A percentile compares a stretch with the other conserved stretches of the same genome.
These are phyloP conservation scores for Plasmodium billcollinsi DNA, from an alignment of 169 alveolate genomes.

Conservation along the genomic window DNA sequence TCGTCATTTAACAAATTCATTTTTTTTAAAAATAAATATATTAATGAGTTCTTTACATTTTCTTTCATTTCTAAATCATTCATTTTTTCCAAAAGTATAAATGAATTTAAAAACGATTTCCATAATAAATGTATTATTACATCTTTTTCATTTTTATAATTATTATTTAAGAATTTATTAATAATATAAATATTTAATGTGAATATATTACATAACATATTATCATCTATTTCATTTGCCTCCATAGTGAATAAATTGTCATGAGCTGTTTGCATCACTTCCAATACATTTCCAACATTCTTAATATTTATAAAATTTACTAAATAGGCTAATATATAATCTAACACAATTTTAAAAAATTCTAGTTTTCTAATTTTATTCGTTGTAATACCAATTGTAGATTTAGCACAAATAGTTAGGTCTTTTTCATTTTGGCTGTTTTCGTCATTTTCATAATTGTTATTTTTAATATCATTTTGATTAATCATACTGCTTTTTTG, in stretches of 20 bases:
- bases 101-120: constrained; percentile 50
- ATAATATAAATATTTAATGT: constrained; percentile 35
- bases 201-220: constrained; percentile 18
- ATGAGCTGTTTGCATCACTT: constrained; percentile 25
- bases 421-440: neutral
- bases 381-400: neutral
- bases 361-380: neutral
- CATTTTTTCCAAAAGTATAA: constrained; percentile 26
- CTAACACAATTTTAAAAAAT: constrained; percentile 18
- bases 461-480: neutral
- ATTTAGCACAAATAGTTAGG: neutral
- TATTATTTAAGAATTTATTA: constrained; percentile 28
- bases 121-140: constrained; percentile 8
- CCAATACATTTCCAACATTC: constrained; percentile 22
- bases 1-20: constrained; percentile 42
- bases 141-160: constrained; percentile 4
- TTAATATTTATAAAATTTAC: constrained; percentile 25
- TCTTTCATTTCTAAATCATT: constrained; percentile 19
- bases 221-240: neutral
- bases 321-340: constrained; percentile 30
- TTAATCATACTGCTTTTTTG: neutral
- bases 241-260: neutral
- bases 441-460: neutral
- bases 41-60: constrained; percentile 20
- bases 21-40: constrained; percentile 31